Base-by-base conservation (phyloP, 2,329 filamentous ascomycete species). In the Sarocladium brachiariae region DNA sequence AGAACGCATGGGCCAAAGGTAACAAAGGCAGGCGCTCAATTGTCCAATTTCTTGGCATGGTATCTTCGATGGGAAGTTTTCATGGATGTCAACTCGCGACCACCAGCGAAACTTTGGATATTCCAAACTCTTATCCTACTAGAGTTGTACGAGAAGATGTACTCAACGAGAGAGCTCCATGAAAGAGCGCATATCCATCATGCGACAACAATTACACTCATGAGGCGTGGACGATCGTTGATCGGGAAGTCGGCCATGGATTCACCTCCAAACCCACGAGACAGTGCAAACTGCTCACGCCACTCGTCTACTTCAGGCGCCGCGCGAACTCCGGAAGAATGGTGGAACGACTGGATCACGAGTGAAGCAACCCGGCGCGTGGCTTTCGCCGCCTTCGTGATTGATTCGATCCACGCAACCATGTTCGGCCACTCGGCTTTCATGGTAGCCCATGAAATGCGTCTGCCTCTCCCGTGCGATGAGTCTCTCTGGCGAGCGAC, bases 381-480 rank as follows among this genome's bases (percentile, higher is more conserved):
- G 3, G 93, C 92, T 0, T 97, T 96, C 69, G 90, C 88, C 1
- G 93, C 93, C 0, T 97, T 97, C 63, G 83, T 96, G 38, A 85
- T 97, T 56, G 93, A 99, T 65, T 95, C 91, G 4, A 95, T 91
- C 2, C 93, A 99, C 66, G 90, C 91, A 1, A 96, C 90, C 24
- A 96, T 99, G 87, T 97, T 97, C 66, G 93, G 92, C 0, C 93
- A 97, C 66, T 93, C 91, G 2, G 92, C 89, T 1, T 90, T 95
- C 38, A 96, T 97, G 92, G 90, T 95, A 7, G 90, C 91, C 2
- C 91, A 97, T 61, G 93, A 97, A 67, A 89, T 99, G 80, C 83
- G 89, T 47, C 75, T 97, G 8, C 89, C 90, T 1, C 70, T 99
- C 38, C 93, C 93, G 1, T 97, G 92, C 62, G 91, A 97, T 57